phyloP scores from a whole-genome alignment of 306 rosid genomes.

The Bauhinia variegata region DNA sequence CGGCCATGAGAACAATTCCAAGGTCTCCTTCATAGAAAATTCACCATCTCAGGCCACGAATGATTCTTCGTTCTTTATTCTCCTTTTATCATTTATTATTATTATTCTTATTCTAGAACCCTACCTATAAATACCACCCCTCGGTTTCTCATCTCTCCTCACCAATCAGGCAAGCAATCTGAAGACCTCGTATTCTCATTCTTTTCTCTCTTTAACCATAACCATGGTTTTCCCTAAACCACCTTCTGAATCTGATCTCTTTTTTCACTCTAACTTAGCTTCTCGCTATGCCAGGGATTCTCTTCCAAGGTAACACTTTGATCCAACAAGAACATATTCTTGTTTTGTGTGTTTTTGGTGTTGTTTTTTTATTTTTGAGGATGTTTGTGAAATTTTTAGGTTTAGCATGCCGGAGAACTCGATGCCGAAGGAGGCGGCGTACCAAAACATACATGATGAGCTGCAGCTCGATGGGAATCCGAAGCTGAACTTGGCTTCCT shows the following conservation, averaged over 20 bases:
- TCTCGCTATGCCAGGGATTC: constrained; percentile 26
- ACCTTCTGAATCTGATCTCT: constrained; percentile 37
- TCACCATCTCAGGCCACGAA: no score
- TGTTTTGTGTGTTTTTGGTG: neutral
- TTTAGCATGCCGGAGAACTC: constrained; percentile 53
- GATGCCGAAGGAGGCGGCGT: constrained; percentile 62
- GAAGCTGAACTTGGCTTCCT: constrained; percentile 76
- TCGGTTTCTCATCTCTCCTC: neutral
- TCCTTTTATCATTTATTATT: no score
- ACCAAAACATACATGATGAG: constrained; percentile 66
- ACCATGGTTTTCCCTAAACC: constrained; percentile 41
- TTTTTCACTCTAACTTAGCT: constrained; percentile 34
- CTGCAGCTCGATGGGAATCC: constrained; percentile 65
- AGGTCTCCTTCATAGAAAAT: no score
- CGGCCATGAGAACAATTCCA: no score
- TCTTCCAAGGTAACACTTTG: constrained; percentile 53
- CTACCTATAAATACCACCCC: constrained; percentile 32
- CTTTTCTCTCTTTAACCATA: neutral
- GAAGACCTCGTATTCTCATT: neutral
- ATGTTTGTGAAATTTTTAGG: constrained; percentile 27
- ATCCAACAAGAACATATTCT: neutral
- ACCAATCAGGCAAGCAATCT: constrained; percentile 1
- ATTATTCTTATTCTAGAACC: no score
- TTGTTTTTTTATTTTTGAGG: neutral
- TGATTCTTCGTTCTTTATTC: no score